These are phyloP conservation scores for Luvunga scandens DNA, from an alignment of 345 rosid species.

Conservation along the genomic window DNA sequence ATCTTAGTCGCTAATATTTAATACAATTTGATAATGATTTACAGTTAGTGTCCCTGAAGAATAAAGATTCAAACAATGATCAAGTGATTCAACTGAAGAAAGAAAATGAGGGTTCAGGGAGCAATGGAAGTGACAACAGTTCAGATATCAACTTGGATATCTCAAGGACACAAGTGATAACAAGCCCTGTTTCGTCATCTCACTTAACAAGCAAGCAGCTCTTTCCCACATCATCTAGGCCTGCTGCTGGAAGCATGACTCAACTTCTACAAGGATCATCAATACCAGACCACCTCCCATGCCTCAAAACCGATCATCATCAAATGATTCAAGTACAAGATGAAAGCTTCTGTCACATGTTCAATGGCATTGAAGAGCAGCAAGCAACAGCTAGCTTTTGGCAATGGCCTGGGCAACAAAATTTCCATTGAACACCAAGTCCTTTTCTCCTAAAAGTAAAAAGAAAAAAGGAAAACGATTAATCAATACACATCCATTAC, in stretches of 20 bases:
- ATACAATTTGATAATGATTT: constrained; percentile 1
- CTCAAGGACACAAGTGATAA: constrained; percentile 42
- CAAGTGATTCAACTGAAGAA: constrained; percentile 36
- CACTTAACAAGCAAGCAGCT: constrained; percentile 40
- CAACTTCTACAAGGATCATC: constrained; percentile 45
- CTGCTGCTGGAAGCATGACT: constrained; percentile 42
- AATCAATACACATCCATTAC: constrained; percentile 11
- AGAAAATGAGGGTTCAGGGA: constrained; percentile 70
- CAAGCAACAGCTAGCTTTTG: constrained; percentile 45
- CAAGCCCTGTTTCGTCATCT: constrained; percentile 37
- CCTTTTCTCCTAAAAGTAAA: constrained; percentile 5
- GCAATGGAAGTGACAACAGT: constrained; percentile 64
- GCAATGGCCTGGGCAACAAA: constrained; percentile 74
- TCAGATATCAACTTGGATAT: constrained; percentile 52
- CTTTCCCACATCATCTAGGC: constrained; percentile 53
- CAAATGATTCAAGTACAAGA: constrained; percentile 45
- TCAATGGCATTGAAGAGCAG: constrained; percentile 68
- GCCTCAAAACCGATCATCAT: constrained; percentile 34
- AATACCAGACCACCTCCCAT: constrained; percentile 43
- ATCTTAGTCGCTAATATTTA: constrained; percentile 14
- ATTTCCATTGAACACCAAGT: constrained; percentile 39
- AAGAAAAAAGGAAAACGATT: not conserved
- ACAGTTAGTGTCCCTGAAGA: constrained; percentile 58
- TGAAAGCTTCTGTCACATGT: constrained; percentile 62
- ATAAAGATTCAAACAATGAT: constrained; percentile 49